Evolutionary conservation across 2,329 filamentous ascomycete species (phyloP), one percentile per base, ranked within the genome.

Genomic region (Calonectria hawksworthii): DNA sequence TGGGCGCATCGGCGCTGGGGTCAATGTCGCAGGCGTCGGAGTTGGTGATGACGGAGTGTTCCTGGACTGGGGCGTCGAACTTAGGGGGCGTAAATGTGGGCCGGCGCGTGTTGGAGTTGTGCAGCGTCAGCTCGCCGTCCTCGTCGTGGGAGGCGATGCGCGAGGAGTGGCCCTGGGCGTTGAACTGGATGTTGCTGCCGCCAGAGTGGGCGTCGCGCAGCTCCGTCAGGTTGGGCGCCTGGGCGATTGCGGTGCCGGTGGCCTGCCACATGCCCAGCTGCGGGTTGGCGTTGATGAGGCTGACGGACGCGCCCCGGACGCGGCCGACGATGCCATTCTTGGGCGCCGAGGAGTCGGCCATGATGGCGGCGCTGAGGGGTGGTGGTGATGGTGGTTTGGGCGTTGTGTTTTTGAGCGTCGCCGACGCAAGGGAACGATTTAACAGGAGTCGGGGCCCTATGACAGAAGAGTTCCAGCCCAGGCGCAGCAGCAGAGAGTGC

Each of bases 221-320:
- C 72, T 83, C 81, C 0, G 77, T 78, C 38, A 82, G 77, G 38
- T 80, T 82, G 28, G 81, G 81, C 4, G 81, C 81, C 54, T 82
- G 81, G 18, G 81, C 81, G 63, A 83, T 81, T 56, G 81, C 81
- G 21, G 81, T 82, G 63, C 81, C 81, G 50, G 81, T 77, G 64
- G 81, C 81, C 75, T 82, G 81, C 81, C 81, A 83, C 70, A 81
- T 78, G 70, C 81, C 81, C 51, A 83, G 74, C 73, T 83, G 81
- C 3, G 80, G 81, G 63, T 80, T 83, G 52, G 76, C 75, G 38
- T 81, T 81, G 44, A 82, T 74, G 59, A 83, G 32, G 18, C 80
- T 80, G 56, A 81, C 18, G 32, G 81, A 83, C 14, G 81, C 81
- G 41, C 78, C 73, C 9, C 81, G 74, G 76, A 77, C 82, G 63